Conservation (phyloP, 2,329 filamentous ascomycete species). For the Simplicillium sp. region DNA sequence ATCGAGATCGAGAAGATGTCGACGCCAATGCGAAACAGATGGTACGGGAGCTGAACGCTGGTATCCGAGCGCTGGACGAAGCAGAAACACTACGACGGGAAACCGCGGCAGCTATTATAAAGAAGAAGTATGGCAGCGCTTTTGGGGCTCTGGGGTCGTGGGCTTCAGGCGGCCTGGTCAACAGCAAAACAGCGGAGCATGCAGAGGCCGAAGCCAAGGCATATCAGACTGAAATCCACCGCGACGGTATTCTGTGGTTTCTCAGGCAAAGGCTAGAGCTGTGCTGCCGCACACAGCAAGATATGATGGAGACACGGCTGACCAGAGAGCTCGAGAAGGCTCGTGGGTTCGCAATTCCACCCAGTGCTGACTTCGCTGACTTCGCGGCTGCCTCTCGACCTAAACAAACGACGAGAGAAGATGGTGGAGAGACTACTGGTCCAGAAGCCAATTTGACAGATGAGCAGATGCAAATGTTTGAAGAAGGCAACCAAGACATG, state of each 20-base stretch:
- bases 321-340: conserved; percentile 81
- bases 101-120: conserved; percentile 60
- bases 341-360: conserved; percentile 57
- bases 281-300: conserved; percentile 69
- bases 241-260: conserved; percentile 79
- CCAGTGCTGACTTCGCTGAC: conserved; percentile 21
- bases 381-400: conserved; percentile 10
- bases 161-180: conserved; percentile 50
- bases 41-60: conserved; percentile 74
- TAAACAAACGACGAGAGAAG: conserved; percentile 7
- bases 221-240: conserved; percentile 56
- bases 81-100: conserved; percentile 75
- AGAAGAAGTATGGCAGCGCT: conserved; percentile 58
- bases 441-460: conserved; percentile 52
- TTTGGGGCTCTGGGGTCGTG: conserved; percentile 55
- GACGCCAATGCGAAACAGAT: conserved; percentile 80
- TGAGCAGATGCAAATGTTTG: conserved; percentile 89
- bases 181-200: conserved; percentile 54
- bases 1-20: conserved; percentile 75
- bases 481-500: conserved; percentile 86
- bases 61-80: conserved; percentile 70
- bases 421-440: conserved; percentile 11
- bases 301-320: conserved; percentile 88
- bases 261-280: conserved; percentile 66
- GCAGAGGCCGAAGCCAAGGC: conserved; percentile 60